Evolutionary conservation across 1,139 yeast species (phyloP), one percentile per base, ranked within the genome.

Genomic region (Debaryomyces nepalensis): DNA sequence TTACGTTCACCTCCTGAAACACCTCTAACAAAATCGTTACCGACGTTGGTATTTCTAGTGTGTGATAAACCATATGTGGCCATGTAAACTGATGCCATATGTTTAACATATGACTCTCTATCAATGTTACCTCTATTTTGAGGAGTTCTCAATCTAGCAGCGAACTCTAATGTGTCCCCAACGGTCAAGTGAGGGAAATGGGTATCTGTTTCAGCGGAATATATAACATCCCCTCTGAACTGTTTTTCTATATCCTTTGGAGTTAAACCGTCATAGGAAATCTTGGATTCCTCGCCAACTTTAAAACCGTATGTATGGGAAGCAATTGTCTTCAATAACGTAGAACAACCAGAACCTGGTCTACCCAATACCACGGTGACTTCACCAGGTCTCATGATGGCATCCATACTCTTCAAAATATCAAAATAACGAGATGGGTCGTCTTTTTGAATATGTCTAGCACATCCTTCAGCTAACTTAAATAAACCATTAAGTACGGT

Each of bases 1-100:
- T 85, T 85, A 53, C 93, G 75, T 66, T 86, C 91, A 66, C 93
- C 93, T 55, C 95, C 93, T 33, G 90, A 84, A 23, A 86, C 87
- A 63, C 95, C 95, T 55, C 91, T 76, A 34, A 85, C 77, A 43
- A 75, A 77, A 54, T 84, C 88, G 56, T 80, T 77, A 45, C 91
- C 91, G 23, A 84, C 90, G 50, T 77, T 75, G 21, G 90, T 83
- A 57, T 82, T 73, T 47, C 77, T 71, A n/a, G 87, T 82, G 54
- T 84, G 89, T 33, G 75, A 66, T 37, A 84, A 68, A 51, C 91
- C 91, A 57, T 78, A 84, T 15, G 84, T 81, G 15, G 91, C 88
- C 87, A 83, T 82, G 46, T 73, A 73, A 16, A 84, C 85, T 33
- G 79, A 79, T 3, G 89, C 73, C 70, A 82, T 66, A 57, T 82